Evolutionary conservation across 148 eudicot species (phyloP).

Genomic region (Euryodendron excelsum): DNA sequence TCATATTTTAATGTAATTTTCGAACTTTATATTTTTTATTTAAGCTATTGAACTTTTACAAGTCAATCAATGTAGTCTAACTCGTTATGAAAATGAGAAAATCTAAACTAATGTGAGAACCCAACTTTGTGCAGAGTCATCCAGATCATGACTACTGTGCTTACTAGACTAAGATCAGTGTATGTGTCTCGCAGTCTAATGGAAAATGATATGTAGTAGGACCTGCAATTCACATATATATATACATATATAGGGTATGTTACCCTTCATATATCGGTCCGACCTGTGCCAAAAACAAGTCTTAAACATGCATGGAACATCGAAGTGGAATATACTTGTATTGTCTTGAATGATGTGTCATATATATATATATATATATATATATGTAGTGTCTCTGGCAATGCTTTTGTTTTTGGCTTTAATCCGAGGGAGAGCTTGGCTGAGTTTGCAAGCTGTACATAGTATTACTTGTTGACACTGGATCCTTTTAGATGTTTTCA

Average conservation of each 20-base stretch:
- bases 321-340: not conserved
- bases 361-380: too few relatives aligned
- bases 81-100: not conserved
- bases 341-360: too few relatives aligned
- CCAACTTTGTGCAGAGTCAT: not conserved
- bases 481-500: too few relatives aligned
- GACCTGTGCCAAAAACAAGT: not conserved
- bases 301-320: not conserved
- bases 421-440: too few relatives aligned
- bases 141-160: not conserved
- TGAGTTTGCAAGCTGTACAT: too few relatives aligned
- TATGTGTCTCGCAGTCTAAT: too few relatives aligned
- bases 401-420: too few relatives aligned
- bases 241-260: not conserved
- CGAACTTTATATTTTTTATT: not conserved
- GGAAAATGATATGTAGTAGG: not conserved
- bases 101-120: not conserved
- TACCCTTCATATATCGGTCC: not conserved
- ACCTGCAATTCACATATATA: not conserved
- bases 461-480: too few relatives aligned
- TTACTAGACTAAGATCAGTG: not conserved
- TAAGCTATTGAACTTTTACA: not conserved
- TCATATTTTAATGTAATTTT: too few relatives aligned
- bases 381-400: too few relatives aligned
- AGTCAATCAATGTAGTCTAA: not conserved